A percentile compares a stretch with the other conserved stretches of the same genome.
Conservation (phyloP, 768 basidiomycete species). For the Collybiopsis confluens region DNA sequence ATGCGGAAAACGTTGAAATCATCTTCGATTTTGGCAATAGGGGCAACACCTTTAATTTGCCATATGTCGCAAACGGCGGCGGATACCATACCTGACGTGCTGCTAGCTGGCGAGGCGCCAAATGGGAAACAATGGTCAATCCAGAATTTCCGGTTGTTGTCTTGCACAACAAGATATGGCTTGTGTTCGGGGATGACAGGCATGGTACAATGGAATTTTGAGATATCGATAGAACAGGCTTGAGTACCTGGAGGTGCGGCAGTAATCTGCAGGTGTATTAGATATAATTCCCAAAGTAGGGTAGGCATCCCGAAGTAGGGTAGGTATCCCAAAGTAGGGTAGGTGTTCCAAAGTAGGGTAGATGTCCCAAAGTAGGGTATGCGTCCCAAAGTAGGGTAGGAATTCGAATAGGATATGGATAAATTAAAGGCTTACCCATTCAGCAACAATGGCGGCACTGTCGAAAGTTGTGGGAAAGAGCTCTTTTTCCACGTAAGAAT, state of each 20-base stretch:
- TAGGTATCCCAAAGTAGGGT: too few species aligned
- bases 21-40: constrained; percentile 22
- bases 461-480: constrained; percentile 15
- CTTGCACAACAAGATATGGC: constrained; percentile 26
- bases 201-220: constrained; percentile 30
- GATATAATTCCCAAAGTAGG: neutral
- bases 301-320: neutral
- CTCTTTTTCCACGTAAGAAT: constrained; percentile 11
- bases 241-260: constrained; percentile 24
- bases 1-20: constrained; percentile 18
- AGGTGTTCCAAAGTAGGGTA: too few species aligned
- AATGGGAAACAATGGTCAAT: constrained; percentile 30
- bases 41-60: constrained; percentile 13
- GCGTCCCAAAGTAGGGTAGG: too few species aligned
- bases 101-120: constrained; percentile 22
- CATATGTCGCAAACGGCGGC: constrained; percentile 26
- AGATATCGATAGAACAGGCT: constrained; percentile 27
- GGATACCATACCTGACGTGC: constrained; percentile 26
- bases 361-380: too few species aligned
- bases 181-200: constrained; percentile 29
- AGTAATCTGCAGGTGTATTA: constrained; percentile 19
- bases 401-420: neutral
- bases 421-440: constrained; percentile 10
- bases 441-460: constrained; percentile 7
- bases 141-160: constrained; percentile 16